Percentiles rank a stretch among this genome's conserved stretches.
Conservation (phyloP, 805 yeast species). For the Nakazawaea wickerhamii region DNA sequence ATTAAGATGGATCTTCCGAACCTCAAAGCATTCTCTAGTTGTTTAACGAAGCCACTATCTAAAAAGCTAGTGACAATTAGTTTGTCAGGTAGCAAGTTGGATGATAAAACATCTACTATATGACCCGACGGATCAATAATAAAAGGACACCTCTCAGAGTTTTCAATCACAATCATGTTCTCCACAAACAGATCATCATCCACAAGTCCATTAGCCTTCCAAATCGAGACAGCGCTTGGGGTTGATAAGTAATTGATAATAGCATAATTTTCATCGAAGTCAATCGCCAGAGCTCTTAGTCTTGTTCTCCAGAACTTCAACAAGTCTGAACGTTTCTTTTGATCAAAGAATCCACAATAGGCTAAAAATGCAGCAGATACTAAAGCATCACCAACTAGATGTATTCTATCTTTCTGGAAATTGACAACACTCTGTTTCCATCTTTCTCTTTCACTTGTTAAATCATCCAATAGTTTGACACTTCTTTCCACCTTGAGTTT, state of each 20-base stretch:
- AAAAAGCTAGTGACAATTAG: constrained; percentile 62
- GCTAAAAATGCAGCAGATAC: constrained; percentile 56
- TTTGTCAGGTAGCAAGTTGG: constrained; percentile 27
- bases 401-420: constrained; percentile 40
- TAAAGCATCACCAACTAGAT: constrained; percentile 59
- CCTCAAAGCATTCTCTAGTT: constrained; percentile 71
- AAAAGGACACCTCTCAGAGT: constrained; percentile 39
- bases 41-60: constrained; percentile 59
- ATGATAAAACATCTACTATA: constrained; percentile 35
- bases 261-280: constrained; percentile 30
- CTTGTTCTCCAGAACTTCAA: constrained; percentile 30
- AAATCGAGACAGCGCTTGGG: constrained; percentile 35
- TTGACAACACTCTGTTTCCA: constrained; percentile 61
- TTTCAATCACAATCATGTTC: constrained; percentile 50
- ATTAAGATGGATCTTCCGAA: constrained; percentile 76
- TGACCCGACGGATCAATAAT: constrained; percentile 69
- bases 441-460: constrained; percentile 62
- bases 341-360: constrained; percentile 58
- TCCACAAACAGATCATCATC: constrained; percentile 59
- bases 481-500: constrained; percentile 60
- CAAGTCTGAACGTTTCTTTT: constrained; percentile 35
- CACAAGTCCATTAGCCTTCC: constrained; percentile 51
- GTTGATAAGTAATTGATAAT: constrained; percentile 34
- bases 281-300: constrained; percentile 32
- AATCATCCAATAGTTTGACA: constrained; percentile 50